Conservation (phyloP, 2,329 filamentous ascomycete species). For the Pseudopyrenochaeta lycopersici region DNA sequence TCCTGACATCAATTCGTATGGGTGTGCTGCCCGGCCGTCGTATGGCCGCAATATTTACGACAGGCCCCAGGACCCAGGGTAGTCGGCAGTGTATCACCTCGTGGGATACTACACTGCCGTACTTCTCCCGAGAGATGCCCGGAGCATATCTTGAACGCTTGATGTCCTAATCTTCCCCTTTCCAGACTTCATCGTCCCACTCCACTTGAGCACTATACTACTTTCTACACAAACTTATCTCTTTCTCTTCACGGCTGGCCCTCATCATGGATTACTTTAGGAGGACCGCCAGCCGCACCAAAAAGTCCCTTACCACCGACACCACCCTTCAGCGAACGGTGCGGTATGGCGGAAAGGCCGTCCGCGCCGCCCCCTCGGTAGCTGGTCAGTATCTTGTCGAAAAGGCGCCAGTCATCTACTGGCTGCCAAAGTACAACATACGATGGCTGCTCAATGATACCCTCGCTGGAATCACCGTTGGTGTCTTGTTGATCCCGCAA, state of each 20-base stretch:
- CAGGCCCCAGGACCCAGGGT: constrained; percentile 7
- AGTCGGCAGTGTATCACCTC: constrained; percentile 5
- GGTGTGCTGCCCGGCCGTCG: constrained; percentile 23
- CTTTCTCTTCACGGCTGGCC: background rate
- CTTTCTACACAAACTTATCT: background rate
- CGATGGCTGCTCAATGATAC: constrained; percentile 70
- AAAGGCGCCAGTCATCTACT: constrained; percentile 69
- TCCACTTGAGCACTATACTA: background rate
- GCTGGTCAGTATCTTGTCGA: constrained; percentile 65
- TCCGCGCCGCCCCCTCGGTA: constrained; percentile 59
- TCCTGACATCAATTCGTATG: constrained; percentile 9
- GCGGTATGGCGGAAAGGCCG: constrained; percentile 42
- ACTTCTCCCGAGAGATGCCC: background rate
- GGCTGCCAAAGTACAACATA: constrained; percentile 69
- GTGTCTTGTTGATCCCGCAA: constrained; percentile 86
- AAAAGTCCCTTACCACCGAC: constrained; percentile 33
- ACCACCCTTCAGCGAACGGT: constrained; percentile 38
- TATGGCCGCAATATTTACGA: constrained; percentile 22
- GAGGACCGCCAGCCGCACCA: constrained; percentile 19
- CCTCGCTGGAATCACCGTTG: constrained; percentile 73
- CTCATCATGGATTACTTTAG: constrained; percentile 35
- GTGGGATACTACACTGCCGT: constrained; percentile 4
- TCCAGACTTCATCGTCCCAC: background rate
- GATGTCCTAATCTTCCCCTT: background rate
- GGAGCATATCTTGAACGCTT: constrained; percentile 11